phyloP scores from a whole-genome alignment of 163 green algal genomes.

The Scenedesmus sp. region DNA sequence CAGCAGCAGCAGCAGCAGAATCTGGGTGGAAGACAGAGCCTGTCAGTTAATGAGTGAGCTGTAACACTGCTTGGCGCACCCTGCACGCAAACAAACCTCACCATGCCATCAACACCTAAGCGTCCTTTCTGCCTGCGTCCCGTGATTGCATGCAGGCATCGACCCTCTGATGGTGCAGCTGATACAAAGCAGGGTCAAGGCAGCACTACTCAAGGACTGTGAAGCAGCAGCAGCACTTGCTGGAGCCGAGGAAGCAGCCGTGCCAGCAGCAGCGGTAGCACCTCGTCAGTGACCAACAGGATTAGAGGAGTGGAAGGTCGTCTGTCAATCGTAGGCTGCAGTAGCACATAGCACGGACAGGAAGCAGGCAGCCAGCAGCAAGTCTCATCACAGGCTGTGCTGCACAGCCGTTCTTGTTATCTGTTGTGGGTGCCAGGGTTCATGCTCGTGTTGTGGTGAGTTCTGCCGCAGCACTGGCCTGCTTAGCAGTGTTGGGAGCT shows the following conservation, averaged over 20 bases:
- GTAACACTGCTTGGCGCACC: too few relatives aligned
- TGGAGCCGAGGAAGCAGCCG: background rate
- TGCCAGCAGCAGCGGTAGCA: background rate
- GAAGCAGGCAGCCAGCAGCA: too few relatives aligned
- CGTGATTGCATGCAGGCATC: conserved; percentile 59
- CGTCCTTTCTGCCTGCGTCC: background rate
- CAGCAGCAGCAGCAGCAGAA: background rate
- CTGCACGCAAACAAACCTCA: background rate
- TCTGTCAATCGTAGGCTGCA: background rate
- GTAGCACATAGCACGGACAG: background rate
- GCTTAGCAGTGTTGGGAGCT: too few relatives aligned
- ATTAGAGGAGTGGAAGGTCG: too few relatives aligned
- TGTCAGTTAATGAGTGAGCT: too few relatives aligned
- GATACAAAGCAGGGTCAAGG: conserved; percentile 69
- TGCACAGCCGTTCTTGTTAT: too few relatives aligned
- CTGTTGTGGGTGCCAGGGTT: too few relatives aligned
- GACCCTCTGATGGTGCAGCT: conserved; percentile 78
- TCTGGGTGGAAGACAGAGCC: background rate
- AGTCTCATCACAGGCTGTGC: too few relatives aligned
- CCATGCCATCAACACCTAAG: background rate
- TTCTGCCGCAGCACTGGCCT: too few relatives aligned
- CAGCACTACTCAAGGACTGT: conserved; percentile 13
- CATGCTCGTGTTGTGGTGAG: too few relatives aligned
- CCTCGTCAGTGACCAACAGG: background rate
- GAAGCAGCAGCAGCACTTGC: background rate